These are phyloP conservation scores for Diaporthe batatas DNA, from an alignment of 2,329 filamentous ascomycete genomes.

Conservation along the genomic window DNA sequence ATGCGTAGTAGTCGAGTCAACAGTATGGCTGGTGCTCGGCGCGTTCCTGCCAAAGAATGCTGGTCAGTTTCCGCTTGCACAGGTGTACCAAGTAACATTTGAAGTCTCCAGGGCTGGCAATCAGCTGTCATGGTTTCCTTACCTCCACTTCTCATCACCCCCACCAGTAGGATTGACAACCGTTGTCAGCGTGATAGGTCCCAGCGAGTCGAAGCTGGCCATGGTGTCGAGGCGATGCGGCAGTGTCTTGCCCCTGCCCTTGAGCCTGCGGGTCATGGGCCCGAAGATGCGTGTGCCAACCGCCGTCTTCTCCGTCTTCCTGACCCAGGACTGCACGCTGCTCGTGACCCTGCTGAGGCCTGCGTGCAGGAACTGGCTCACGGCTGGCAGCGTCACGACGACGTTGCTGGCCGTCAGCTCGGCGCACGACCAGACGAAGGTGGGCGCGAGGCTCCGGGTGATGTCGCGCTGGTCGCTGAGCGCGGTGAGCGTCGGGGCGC, in stretches of 20 bases:
- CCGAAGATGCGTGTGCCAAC: not conserved
- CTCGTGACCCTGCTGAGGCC: not conserved
- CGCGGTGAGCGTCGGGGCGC: slow-evolving; percentile 2
- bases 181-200: not conserved
- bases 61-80: not conserved
- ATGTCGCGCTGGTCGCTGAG: slow-evolving; percentile 24
- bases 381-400: slow-evolving; percentile 15
- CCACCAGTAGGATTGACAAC: not conserved
- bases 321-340: not conserved
- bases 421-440: slow-evolving; percentile 24
- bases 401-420: slow-evolving; percentile 28
- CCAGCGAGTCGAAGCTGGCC: slow-evolving; percentile 23
- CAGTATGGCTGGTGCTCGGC: not conserved
- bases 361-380: slow-evolving; percentile 24
- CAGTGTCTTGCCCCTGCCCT: not conserved
- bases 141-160: slow-evolving; percentile 21
- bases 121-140: not conserved
- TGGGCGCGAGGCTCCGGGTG: slow-evolving; percentile 6
- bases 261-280: not conserved
- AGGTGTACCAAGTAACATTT: not conserved
- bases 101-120: too few relatives aligned
- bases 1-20: too few relatives aligned
- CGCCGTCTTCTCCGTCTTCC: not conserved
- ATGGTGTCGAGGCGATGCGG: slow-evolving; percentile 14
- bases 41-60: not conserved